These are phyloP conservation scores for Scheffersomyces stipitis DNA, from an alignment of 805 yeast genomes.

Conservation along the genomic window DNA sequence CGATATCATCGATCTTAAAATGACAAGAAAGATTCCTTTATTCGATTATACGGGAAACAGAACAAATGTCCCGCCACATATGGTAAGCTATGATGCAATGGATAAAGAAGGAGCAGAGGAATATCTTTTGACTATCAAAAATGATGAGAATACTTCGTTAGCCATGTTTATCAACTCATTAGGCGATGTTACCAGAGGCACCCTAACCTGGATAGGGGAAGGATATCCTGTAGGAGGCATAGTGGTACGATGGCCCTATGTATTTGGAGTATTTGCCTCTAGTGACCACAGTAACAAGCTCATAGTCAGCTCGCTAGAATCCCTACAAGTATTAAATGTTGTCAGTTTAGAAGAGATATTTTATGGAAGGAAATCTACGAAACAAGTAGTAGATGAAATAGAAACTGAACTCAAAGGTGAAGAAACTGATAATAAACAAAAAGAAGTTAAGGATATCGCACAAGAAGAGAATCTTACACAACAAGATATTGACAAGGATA, in stretches of 20 bases:
- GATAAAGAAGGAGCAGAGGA: constrained; percentile 20
- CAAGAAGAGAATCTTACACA: neutral
- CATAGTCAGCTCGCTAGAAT: constrained; percentile 23
- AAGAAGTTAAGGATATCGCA: neutral
- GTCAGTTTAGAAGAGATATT: constrained; percentile 1
- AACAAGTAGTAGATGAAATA: neutral
- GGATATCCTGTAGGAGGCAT: constrained; percentile 39
- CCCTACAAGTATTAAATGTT: constrained; percentile 16
- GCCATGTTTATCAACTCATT: constrained; percentile 39
- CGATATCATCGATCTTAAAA: constrained; percentile 37
- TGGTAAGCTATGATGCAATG: constrained; percentile 17
- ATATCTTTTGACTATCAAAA: constrained; percentile 32
- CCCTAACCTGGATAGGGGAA: constrained; percentile 34
- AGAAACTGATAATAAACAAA: neutral
- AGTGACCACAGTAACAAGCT: constrained; percentile 9
- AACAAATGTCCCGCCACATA: constrained; percentile 18
- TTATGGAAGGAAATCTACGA: too few species aligned
- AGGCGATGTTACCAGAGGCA: constrained; percentile 45
- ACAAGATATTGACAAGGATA: neutral
- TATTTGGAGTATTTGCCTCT: constrained; percentile 25
- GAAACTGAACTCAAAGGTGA: neutral
- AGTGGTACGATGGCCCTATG: constrained; percentile 37
- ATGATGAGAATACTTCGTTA: constrained; percentile 33
- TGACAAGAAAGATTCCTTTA: constrained; percentile 31
- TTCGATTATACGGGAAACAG: constrained; percentile 25